Evolutionary conservation across 2,329 filamentous ascomycete species (phyloP).

Genomic region (Paraphoma sp.): DNA sequence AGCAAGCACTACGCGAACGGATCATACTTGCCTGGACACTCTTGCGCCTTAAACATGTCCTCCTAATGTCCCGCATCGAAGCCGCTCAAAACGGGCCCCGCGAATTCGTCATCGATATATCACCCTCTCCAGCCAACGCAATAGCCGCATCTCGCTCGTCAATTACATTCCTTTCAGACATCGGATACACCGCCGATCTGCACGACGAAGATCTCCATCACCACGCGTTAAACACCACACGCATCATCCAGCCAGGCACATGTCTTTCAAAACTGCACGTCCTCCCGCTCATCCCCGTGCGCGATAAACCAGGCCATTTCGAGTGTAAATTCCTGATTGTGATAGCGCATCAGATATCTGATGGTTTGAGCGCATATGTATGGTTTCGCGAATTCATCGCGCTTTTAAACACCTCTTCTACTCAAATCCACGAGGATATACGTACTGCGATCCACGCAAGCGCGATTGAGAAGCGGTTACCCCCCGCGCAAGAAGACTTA

Average conservation of each 20-base stretch:
- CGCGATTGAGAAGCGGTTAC: slow-evolving; percentile 40
- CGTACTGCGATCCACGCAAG: not conserved
- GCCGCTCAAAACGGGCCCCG: slow-evolving; percentile 22
- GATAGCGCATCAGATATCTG: slow-evolving; percentile 55
- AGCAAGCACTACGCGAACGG: slow-evolving; percentile 38
- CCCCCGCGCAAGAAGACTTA: slow-evolving; percentile 55
- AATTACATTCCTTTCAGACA: slow-evolving; percentile 49
- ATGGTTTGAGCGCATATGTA: slow-evolving; percentile 51
- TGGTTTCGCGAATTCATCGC: slow-evolving; percentile 52
- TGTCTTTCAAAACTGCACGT: slow-evolving; percentile 51
- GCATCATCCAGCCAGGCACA: slow-evolving; percentile 47
- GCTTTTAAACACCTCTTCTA: slow-evolving; percentile 25
- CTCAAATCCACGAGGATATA: slow-evolving; percentile 15
- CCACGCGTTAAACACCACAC: slow-evolving; percentile 50
- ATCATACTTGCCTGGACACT: slow-evolving; percentile 51
- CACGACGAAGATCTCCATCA: slow-evolving; percentile 48
- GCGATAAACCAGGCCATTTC: slow-evolving; percentile 25
- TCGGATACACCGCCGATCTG: slow-evolving; percentile 34
- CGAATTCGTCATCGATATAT: slow-evolving; percentile 46
- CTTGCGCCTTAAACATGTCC: slow-evolving; percentile 47
- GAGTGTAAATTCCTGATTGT: slow-evolving; percentile 48
- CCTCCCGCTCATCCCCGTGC: slow-evolving; percentile 35
- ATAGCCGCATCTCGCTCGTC: too few species aligned
- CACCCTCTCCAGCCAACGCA: slow-evolving; percentile 13
- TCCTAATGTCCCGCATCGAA: slow-evolving; percentile 45